Evolutionary conservation across 495 filamentous ascomycete species (phyloP).

Genomic region (Aspergillus nanangensis): DNA sequence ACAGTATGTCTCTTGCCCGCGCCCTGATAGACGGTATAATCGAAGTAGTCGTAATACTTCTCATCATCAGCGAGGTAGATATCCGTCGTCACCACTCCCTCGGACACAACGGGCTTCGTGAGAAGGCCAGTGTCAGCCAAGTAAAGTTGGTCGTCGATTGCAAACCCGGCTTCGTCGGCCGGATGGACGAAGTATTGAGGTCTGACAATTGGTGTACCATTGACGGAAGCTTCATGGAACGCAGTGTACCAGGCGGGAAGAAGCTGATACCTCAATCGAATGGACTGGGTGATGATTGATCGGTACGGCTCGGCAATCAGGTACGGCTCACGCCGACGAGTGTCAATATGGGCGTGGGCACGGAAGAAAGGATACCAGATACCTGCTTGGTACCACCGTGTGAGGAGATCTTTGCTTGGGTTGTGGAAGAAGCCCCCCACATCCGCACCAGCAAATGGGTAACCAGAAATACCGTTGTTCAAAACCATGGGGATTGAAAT

Average conservation of each 20-base stretch:
- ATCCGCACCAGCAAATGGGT: constrained; percentile 91
- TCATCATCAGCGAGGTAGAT: constrained; percentile 85
- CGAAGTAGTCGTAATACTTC: constrained; percentile 92
- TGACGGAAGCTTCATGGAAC: constrained; percentile 80
- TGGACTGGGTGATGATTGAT: constrained; percentile 78
- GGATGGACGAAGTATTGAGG: constrained; percentile 92
- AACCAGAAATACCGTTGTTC: constrained; percentile 85
- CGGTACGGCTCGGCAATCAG: constrained; percentile 79
- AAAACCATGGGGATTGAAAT: constrained; percentile 88
- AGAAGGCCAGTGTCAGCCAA: constrained; percentile 81
- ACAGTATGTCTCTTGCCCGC: constrained; percentile 63
- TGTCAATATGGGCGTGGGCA: constrained; percentile 95
- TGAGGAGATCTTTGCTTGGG: constrained; percentile 82
- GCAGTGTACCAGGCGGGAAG: constrained; percentile 96
- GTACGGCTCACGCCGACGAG: constrained; percentile 91
- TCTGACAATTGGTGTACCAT: constrained; percentile 81
- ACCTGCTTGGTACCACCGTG: constrained; percentile 94
- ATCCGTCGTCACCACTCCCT: constrained; percentile 66
- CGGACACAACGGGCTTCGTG: constrained; percentile 76
- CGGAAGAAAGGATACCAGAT: constrained; percentile 99
- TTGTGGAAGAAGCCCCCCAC: constrained; percentile 99
- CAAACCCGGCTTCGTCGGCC: constrained; percentile 77
- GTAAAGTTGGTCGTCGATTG: constrained; percentile 90
- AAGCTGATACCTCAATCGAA: constrained; percentile 83
- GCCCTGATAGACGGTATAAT: constrained; percentile 68